Evolutionary conservation across 495 filamentous ascomycete genomes (phyloP).

Genomic region (Aspergillus sparsus): DNA sequence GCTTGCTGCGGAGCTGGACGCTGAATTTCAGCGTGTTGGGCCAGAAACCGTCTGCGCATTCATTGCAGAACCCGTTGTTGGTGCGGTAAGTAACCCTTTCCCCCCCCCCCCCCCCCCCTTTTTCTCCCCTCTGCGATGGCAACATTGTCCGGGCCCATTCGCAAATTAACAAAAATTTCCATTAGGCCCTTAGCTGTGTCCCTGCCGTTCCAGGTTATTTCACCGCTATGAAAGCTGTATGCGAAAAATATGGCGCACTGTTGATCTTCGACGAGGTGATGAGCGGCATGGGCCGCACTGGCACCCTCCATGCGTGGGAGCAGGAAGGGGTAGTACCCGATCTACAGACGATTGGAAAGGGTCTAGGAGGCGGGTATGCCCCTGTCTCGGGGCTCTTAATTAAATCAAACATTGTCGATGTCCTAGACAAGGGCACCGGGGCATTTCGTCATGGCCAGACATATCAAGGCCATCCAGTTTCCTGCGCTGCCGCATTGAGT

Average conservation of each 20-base stretch:
- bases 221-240: conserved; percentile 60
- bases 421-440: conserved; percentile 56
- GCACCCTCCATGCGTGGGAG: conserved; percentile 69
- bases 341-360: conserved; percentile 71
- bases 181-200: conserved; percentile 59
- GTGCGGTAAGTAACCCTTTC: conserved; percentile 44
- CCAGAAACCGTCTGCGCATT: conserved; percentile 75
- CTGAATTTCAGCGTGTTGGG: conserved; percentile 70
- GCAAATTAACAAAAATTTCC: not conserved
- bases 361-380: conserved; percentile 65
- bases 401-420: conserved; percentile 52
- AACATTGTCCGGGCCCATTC: not conserved
- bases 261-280: conserved; percentile 78
- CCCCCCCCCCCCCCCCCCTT: not conserved
- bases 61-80: conserved; percentile 70
- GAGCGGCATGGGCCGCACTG: conserved; percentile 73
- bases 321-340: conserved; percentile 63
- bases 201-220: conserved; percentile 66
- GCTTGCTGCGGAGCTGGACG: conserved; percentile 68
- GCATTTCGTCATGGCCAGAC: conserved; percentile 60
- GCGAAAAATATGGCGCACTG: conserved; percentile 64
- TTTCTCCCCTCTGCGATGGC: not conserved
- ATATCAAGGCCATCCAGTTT: conserved; percentile 59
- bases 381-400: conserved; percentile 63
- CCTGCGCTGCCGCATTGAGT: conserved; percentile 57